Base-by-base conservation (phyloP, 2,329 filamentous ascomycete genomes). In the Lachnellula willkommii region DNA sequence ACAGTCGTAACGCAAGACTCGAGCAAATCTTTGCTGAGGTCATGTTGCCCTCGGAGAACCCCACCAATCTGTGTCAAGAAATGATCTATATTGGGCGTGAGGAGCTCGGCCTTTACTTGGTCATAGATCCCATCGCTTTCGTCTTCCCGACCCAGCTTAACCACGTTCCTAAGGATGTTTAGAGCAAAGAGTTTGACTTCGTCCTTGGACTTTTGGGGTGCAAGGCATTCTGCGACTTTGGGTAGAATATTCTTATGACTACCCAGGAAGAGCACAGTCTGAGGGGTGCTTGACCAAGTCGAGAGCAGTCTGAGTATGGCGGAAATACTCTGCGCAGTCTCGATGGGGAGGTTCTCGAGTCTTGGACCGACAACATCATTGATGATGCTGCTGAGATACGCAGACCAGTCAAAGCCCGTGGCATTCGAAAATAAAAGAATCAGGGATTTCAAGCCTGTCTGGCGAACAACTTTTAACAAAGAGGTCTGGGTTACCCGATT, bases 281-380 rank as follows among this genome's bases (percentile, higher is more conserved):
- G 79, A 0, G 83, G 77, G 22, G 87, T 79, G 56, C 81, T 80
- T 3, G 90, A 86, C 89, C 93, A 96, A 1, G 88, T 88, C 3
- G 83, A 84, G 60, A 99, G 84, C 5, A 99, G 77, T 60, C 87
- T 85, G 59, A 96, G 79, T 42, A 91, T 81, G 15, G 87, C 89
- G 2, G 94, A 97, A 7, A 96, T 78, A 14, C 90, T 90, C 68
- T 99, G 92, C 0, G 90, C 88, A 45, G 90, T 96, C 73, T 99
- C 94, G 5, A 82, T 77, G 0, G 91, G 83, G 53, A 99, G 82
- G 55, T 88, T 89, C 2, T 87, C 81, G 17, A 97, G 76, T 61
- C 90, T 82, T 17, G 90, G 90, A 51, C 82, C 83, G 47, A 99
- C 79, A 26, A 95, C 75, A 66, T 96, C 86, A 28, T 81, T 75